Conservation (phyloP, 1,139 yeast species). For the Magnusiomyces ingens region DNA sequence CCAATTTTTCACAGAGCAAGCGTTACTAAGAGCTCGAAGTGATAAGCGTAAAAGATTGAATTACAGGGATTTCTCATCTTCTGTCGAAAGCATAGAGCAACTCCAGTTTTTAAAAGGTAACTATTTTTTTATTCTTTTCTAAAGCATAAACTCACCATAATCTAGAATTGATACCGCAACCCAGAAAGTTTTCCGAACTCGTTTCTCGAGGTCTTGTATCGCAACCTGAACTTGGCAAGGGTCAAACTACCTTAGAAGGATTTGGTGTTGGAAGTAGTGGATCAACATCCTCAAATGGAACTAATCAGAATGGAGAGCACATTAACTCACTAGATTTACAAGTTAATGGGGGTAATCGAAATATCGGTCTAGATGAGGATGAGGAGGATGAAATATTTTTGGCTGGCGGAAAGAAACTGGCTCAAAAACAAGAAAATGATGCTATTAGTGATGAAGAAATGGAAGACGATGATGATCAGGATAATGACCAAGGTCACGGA, state of each 20-base stretch:
- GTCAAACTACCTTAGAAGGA: conserved; percentile 10
- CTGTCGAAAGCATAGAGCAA: conserved; percentile 40
- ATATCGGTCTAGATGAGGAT: neutral
- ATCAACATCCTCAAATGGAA: too few relatives aligned
- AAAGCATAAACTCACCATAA: neutral
- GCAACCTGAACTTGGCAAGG: conserved; percentile 12
- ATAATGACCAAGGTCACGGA: too few relatives aligned
- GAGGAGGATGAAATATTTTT: neutral
- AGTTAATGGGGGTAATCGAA: conserved; percentile 6
- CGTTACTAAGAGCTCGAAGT: conserved; percentile 58
- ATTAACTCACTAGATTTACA: too few relatives aligned
- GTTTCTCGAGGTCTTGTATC: conserved; percentile 11
- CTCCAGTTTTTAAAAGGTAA: conserved; percentile 2
- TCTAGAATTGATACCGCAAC: conserved; percentile 14
- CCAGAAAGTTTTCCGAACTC: conserved; percentile 13
- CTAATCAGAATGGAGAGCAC: too few relatives aligned
- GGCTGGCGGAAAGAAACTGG: neutral
- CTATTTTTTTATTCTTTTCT: neutral
- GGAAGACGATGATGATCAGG: too few relatives aligned
- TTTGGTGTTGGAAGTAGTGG: conserved; percentile 4
- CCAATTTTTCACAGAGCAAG: conserved; percentile 74
- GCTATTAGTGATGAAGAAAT: too few relatives aligned
- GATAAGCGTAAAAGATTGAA: conserved; percentile 64
- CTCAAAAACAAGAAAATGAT: neutral
- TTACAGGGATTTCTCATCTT: conserved; percentile 70